Evolutionary conservation across 805 yeast species (phyloP), one percentile per base, ranked within the genome.

Genomic region (Lipomyces kockii): DNA sequence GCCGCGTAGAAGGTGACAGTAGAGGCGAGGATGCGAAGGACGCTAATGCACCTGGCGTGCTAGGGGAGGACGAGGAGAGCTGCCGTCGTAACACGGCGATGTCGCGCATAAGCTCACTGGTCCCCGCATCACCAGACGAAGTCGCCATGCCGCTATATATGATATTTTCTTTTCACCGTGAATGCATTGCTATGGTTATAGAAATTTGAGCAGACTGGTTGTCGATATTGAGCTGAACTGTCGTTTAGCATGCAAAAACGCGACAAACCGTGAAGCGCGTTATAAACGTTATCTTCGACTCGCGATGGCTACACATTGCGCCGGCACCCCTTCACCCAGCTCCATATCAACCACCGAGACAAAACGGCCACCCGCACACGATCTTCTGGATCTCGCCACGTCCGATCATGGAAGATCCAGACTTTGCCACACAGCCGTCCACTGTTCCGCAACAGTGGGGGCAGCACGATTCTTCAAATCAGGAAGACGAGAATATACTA

Each of bases 341-440:
- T 43, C 49, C 20, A 17, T 37, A 37, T 11, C 43, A 37, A 37
- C 43, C 9, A 17, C 49, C 3, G 29, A 43, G 8, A 17, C 49
- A 43, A 43, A 43, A n/a, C 49, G 8, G 20, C 22, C 20, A 8
- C 49, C 17, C 14, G 9, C 22, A n/a, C 22, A 43, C 49, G 49
- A n/a, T 17, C 49, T 43, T 17, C 49, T n/a, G 4, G 20, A 8
- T n/a, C 49, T 37, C 17, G 12, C 14, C 20, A 43, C 22, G 49
- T 43, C 49, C 22, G 22, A 43, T n/a, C 22, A 67, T 64, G 69
- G 72, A 69, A 22, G 70, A 67, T 12, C 52, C 64, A 17, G 49
- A 43, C 22, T 43, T 43, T n/a, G 66, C 68, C 22, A 67, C 70
- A 39, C 69, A 66, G 69, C 66, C 69, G 34, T 62, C 63, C 35